phyloP scores from a whole-genome alignment of 805 yeast species.

The Starmerella vaccinii region DNA sequence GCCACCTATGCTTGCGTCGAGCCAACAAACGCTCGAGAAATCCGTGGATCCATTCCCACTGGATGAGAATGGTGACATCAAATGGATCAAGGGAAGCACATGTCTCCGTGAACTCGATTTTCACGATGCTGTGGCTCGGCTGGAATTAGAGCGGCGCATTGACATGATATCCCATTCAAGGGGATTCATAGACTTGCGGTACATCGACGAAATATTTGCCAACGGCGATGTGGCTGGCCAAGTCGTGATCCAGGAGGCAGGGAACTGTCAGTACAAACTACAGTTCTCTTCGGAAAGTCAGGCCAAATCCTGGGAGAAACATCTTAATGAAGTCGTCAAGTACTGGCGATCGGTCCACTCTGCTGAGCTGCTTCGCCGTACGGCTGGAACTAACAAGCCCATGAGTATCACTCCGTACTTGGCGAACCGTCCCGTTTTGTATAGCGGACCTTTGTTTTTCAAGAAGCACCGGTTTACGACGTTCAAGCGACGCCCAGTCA shows the following conservation, averaged over 20 bases:
- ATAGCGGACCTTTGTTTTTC: slow-evolving; percentile 57
- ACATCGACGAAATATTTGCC: slow-evolving; percentile 31
- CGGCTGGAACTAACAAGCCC: slow-evolving; percentile 8
- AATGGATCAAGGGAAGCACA: slow-evolving; percentile 43
- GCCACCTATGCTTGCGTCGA: slow-evolving; percentile 40
- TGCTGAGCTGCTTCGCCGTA: slow-evolving; percentile 31
- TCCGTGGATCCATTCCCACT: slow-evolving; percentile 47
- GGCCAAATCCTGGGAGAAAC: slow-evolving; percentile 58
- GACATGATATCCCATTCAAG: slow-evolving; percentile 47
- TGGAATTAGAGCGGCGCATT: slow-evolving; percentile 54
- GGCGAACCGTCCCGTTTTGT: slow-evolving; percentile 48
- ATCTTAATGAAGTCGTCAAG: slow-evolving; percentile 35
- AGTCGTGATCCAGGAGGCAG: background rate
- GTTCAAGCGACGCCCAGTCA: slow-evolving; percentile 51
- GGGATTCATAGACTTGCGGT: slow-evolving; percentile 50
- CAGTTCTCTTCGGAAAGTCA: slow-evolving; percentile 5
- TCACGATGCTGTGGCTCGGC: slow-evolving; percentile 49
- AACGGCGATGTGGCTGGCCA: slow-evolving; percentile 22
- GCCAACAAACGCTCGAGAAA: slow-evolving; percentile 21
- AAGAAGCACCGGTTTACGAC: slow-evolving; percentile 60
- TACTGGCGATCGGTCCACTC: slow-evolving; percentile 52
- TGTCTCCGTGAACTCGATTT: slow-evolving; percentile 37
- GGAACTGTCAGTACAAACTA: background rate
- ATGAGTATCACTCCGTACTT: slow-evolving; percentile 40
- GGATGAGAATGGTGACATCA: slow-evolving; percentile 37